These are phyloP conservation scores for Penicillium coffeae DNA, from an alignment of 495 filamentous ascomycete species.

Conservation along the genomic window DNA sequence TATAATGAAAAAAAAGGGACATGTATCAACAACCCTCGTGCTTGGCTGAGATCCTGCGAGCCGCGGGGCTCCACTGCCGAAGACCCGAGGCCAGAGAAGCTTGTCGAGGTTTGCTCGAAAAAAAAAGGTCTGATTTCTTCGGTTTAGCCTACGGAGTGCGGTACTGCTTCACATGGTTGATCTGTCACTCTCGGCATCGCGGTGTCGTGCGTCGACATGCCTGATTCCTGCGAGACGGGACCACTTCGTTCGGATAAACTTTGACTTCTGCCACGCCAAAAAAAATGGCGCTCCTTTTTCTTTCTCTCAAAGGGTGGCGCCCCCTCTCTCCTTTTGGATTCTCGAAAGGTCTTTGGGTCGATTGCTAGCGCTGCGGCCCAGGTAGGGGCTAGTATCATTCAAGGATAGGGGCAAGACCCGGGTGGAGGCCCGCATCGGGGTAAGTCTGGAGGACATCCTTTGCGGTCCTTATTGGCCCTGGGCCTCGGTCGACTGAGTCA, in stretches of 20 bases:
- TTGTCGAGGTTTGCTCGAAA: too few relatives aligned
- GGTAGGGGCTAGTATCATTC: not conserved
- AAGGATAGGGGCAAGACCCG: constrained; percentile 4
- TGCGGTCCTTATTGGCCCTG: not conserved
- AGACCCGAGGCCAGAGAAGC: not conserved
- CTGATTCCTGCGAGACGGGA: constrained; percentile 4
- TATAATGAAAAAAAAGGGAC: too few relatives aligned
- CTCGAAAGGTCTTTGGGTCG: not conserved
- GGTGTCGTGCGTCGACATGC: constrained; percentile 10
- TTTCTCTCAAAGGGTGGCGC: not conserved
- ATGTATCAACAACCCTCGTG: too few relatives aligned
- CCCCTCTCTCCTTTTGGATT: not conserved
- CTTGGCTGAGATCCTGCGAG: too few relatives aligned
- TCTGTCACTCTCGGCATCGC: not conserved
- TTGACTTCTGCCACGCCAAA: too few relatives aligned
- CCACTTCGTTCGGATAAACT: too few relatives aligned
- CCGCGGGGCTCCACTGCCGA: not conserved
- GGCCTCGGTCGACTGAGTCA: constrained; percentile 2
- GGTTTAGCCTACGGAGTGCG: too few relatives aligned
- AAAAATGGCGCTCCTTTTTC: not conserved
- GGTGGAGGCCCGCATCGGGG: constrained; percentile 25
- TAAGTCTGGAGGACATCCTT: constrained; percentile 1
- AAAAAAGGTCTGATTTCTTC: not conserved
- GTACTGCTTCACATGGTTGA: constrained; percentile 7
- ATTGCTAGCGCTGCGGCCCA: not conserved